These are phyloP conservation scores for Solanum sejunctum DNA, from an alignment of 257 asterid genomes.

Conservation along the genomic window DNA sequence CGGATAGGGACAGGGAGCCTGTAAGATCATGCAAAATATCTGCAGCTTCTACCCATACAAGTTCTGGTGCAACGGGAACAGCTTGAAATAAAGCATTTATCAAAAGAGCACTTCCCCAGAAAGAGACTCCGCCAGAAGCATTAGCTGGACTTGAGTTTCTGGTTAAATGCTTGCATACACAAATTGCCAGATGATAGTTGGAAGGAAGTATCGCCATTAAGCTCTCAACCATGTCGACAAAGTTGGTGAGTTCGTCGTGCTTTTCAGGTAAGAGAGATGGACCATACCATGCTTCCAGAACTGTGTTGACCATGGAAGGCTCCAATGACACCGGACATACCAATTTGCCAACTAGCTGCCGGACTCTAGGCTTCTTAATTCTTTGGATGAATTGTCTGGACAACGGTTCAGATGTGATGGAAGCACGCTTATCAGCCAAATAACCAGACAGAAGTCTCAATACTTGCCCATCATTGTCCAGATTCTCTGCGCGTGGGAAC, in stretches of 20 bases:
- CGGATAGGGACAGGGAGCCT: neutral
- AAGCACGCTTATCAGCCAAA: conserved; percentile 20
- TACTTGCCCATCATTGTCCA: neutral
- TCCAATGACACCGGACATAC: conserved; percentile 18
- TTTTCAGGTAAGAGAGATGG: conserved; percentile 17
- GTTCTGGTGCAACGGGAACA: conserved; percentile 37
- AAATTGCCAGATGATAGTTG: conserved; percentile 24
- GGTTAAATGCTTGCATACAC: conserved; percentile 17
- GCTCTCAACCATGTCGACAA: conserved; percentile 28
- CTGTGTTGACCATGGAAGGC: conserved; percentile 15
- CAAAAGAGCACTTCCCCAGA: conserved; percentile 35
- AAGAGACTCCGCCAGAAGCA: conserved; percentile 8
- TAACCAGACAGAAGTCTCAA: conserved; percentile 12
- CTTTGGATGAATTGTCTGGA: conserved; percentile 21
- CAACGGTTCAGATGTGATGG: conserved; percentile 12
- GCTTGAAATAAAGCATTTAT: conserved; percentile 29
- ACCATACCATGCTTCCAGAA: conserved; percentile 23
- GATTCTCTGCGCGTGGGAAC: conserved; percentile 7
- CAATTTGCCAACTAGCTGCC: conserved; percentile 21
- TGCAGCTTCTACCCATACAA: conserved; percentile 31
- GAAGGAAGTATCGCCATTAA: conserved; percentile 32
- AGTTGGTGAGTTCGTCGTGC: conserved; percentile 3
- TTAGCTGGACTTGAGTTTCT: neutral
- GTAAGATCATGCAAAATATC: conserved; percentile 14
- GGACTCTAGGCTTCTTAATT: conserved; percentile 24